Conservation (phyloP, 768 basidiomycete species). For the Boletus subparvulus region DNA sequence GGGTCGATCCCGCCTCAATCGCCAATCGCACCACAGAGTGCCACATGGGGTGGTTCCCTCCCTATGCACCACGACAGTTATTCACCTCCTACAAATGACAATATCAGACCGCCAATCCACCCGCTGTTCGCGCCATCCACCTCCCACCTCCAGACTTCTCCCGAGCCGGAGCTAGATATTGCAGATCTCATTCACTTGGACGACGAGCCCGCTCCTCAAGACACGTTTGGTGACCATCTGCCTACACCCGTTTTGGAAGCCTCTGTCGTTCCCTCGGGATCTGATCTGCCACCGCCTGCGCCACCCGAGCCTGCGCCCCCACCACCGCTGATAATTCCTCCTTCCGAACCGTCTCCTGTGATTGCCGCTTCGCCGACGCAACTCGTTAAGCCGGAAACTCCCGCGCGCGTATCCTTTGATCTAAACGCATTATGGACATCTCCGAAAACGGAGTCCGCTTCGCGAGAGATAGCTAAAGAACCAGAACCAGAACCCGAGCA, state of each 20-base stretch:
- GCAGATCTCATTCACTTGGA: conserved; percentile 78
- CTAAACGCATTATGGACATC: conserved; percentile 70
- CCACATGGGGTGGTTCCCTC: conserved; percentile 64
- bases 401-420: conserved; percentile 61
- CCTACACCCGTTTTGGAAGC: conserved; percentile 18
- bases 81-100: conserved; percentile 25
- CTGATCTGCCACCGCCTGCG: conserved; percentile 7
- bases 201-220: conserved; percentile 48
- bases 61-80: conserved; percentile 37
- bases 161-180: conserved; percentile 68
- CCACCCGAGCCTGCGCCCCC: conserved; percentile 22
- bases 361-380: conserved; percentile 24
- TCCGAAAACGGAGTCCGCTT: conserved; percentile 35
- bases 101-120: conserved; percentile 30
- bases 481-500: conserved; percentile 28
- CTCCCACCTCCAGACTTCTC: conserved; percentile 39
- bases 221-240: conserved; percentile 26
- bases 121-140: conserved; percentile 36
- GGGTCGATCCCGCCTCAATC: conserved; percentile 74
- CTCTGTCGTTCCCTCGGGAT: conserved; percentile 3
- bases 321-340: conserved; percentile 46
- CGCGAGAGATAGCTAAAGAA: conserved; percentile 22
- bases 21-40: conserved; percentile 47
- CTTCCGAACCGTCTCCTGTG: conserved; percentile 30
- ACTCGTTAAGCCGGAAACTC: conserved; percentile 41